These are phyloP conservation scores for Silene vulgaris DNA, from an alignment of 179 eudicot species.

Conservation along the genomic window DNA sequence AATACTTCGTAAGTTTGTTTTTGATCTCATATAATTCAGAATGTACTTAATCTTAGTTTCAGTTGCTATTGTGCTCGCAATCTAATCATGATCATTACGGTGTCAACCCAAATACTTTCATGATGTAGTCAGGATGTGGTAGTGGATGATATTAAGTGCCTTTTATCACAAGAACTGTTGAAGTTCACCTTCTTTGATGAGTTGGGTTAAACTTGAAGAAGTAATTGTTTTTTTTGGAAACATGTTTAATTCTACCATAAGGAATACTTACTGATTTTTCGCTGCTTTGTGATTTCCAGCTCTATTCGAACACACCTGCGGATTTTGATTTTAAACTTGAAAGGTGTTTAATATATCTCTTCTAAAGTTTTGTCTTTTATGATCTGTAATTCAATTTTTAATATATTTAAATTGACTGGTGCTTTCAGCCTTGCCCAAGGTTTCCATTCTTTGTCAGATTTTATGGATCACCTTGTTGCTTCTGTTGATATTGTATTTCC, in stretches of 20 bases:
- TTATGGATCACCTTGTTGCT: conserved; percentile 62
- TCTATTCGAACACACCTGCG: conserved; percentile 87
- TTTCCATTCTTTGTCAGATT: conserved; percentile 58
- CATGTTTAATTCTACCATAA: neutral
- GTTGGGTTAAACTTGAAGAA: no score
- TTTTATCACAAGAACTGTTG: no score
- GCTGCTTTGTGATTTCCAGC: conserved; percentile 34
- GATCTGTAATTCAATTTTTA: neutral
- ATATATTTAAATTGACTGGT: conserved; percentile 3
- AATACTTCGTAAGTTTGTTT: no score
- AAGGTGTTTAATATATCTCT: conserved; percentile 37
- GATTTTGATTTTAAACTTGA: conserved; percentile 91
- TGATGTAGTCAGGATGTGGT: neutral
- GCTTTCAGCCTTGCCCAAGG: conserved; percentile 75
- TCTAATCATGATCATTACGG: neutral
- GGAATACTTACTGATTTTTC: neutral
- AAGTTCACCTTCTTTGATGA: no score
- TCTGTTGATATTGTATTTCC: conserved; percentile 88
- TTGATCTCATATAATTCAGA: neutral
- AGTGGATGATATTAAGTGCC: no score
- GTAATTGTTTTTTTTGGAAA: neutral
- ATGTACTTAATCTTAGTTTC: neutral
- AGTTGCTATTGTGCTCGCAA: neutral
- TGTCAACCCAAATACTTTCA: neutral
- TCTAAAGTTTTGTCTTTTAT: neutral